Percentiles rank a stretch among this genome's conserved stretches.
Evolutionary conservation across 108 stramenopile genomes (phyloP).

Genomic region (Cyclostephanos tholiformis): DNA sequence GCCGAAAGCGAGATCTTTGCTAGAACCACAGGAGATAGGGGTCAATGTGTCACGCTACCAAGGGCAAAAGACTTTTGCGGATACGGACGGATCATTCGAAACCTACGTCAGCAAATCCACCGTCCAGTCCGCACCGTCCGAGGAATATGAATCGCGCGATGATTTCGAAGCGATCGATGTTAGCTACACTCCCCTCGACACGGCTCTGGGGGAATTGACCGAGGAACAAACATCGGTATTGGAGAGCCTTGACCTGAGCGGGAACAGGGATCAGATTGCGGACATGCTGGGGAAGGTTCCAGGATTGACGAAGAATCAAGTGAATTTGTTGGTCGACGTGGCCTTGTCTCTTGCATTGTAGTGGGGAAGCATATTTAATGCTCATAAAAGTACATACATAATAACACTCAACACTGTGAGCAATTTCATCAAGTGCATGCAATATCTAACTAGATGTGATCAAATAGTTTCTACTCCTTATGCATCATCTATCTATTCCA

Average conservation of each 20-base stretch:
- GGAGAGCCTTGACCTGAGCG: constrained; percentile 42
- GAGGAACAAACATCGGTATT: constrained; percentile 38
- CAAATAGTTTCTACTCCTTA: too few species aligned
- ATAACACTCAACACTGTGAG: too few species aligned
- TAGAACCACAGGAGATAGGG: neutral
- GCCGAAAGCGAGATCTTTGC: neutral
- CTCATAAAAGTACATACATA: too few species aligned
- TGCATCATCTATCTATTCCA: too few species aligned
- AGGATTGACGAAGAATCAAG: constrained; percentile 46
- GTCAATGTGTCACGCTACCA: neutral
- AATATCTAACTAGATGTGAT: too few species aligned
- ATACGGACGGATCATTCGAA: neutral
- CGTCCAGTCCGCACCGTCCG: neutral
- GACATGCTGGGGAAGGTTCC: constrained; percentile 34
- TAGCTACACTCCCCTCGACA: constrained; percentile 7
- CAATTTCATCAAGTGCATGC: too few species aligned
- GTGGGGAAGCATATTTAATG: too few species aligned
- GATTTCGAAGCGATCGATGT: constrained; percentile 7
- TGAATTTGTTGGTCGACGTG: constrained; percentile 46
- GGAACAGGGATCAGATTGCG: constrained; percentile 38
- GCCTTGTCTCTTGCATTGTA: constrained; percentile 38
- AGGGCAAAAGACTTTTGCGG: neutral
- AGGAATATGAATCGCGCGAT: constrained; percentile 28
- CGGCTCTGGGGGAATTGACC: constrained; percentile 38
- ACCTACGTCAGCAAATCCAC: constrained; percentile 6